Conservation (phyloP, 2,329 filamentous ascomycete genomes). For the Fusarium lyarnte region DNA sequence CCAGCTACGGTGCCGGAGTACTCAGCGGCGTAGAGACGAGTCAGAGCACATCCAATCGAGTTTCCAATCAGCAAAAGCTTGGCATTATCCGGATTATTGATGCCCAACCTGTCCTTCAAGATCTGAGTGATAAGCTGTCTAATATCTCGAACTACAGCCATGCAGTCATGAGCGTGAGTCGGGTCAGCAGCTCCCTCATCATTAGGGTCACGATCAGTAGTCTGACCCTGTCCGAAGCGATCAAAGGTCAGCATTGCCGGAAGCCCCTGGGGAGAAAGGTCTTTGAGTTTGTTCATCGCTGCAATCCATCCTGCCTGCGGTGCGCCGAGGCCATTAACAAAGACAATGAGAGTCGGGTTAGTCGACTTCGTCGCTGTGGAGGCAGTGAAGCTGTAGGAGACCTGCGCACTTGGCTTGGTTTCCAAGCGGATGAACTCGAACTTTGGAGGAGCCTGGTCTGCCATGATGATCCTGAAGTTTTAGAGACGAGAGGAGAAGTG, state of each 20-base stretch:
- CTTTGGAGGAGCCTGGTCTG: accelerated
- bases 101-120: not conserved
- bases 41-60: constrained; percentile 48
- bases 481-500: accelerated
- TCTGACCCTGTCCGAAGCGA: constrained; percentile 64
- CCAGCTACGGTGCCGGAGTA: constrained; percentile 57
- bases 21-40: constrained; percentile 59
- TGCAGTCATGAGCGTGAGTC: constrained; percentile 58
- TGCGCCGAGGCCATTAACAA: constrained; percentile 37
- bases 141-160: constrained; percentile 46
- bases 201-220: constrained; percentile 55
- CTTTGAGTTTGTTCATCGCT: constrained; percentile 9
- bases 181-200: constrained; percentile 51
- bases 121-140: constrained; percentile 27
- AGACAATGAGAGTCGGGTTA: constrained; percentile 26
- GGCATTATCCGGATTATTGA: not conserved
- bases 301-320: constrained; percentile 31
- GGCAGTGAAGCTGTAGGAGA: constrained; percentile 28
- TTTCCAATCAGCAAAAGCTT: constrained; percentile 29
- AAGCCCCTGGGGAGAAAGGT: not conserved
- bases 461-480: not conserved
- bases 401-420: constrained; percentile 29
- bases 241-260: constrained; percentile 64
- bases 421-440: constrained; percentile 22
- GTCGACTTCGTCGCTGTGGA: not conserved